Base-by-base conservation (phyloP, 2,329 filamentous ascomycete genomes). In the Clonostachys chloroleuca region DNA sequence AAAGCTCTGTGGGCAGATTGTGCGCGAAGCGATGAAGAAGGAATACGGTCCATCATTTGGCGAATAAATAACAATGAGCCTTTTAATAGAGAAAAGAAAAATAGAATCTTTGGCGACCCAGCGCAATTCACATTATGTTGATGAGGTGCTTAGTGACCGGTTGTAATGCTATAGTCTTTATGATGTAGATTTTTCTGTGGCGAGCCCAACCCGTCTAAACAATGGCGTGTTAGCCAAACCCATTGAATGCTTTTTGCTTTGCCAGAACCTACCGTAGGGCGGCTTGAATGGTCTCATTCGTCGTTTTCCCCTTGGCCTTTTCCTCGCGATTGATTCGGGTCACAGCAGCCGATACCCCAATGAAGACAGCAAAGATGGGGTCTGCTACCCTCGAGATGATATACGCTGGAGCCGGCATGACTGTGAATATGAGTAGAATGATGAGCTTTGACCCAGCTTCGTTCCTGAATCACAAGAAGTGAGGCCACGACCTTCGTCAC, bases 1-100 rank as follows among this genome's bases (percentile, higher is more conserved):
- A 3, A 87, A 86, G 66, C 66, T 87, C 40, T 87, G 84, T 57
- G 84, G 83, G 2, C 75, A 84, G 56, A 87, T 87, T 60, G 83
- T 87, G 36, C 75, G 78, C 44, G 80, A 86, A 64, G 83, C 83
- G 43, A 83, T 87, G 81, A 83, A 75, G 67, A 84, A 81, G 62
- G 84, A 87, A 60, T 84, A 83, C 55, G 79, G 78, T 1, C 68
- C 72, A n/a, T 69, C 65, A 10, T 75, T 73, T 59, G 67, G 68
- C 33, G 58, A 57, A 47, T 72, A 54, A 62, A 20, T 7, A 9
- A 9, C 33, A 13, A 13, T 30, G 34, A 14, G 40, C 17, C 18
- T 13, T 45, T 14, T 14, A 20, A 39, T n/a, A 39, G 35, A 16
- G 17, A 45, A 8, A 12, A 44, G 34, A 40, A 12, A 44, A 42